Conservation (phyloP, 345 rosid species). For the Populus nigra region DNA sequence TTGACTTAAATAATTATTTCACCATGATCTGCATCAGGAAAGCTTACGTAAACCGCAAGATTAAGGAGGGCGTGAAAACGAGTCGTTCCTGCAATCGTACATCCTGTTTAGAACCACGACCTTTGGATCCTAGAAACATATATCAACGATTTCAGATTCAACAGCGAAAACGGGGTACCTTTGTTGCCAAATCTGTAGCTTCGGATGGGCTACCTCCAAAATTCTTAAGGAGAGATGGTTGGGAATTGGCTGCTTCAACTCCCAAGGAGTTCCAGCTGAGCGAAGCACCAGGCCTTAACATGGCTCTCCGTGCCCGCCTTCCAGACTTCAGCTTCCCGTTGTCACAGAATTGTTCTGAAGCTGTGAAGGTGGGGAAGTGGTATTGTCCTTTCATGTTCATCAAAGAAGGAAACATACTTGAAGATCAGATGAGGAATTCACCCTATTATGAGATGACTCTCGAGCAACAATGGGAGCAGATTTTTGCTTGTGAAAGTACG, state of each 20-base stretch:
- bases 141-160: conserved; percentile 16
- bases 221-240: conserved; percentile 21
- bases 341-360: neutral
- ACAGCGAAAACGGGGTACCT: neutral
- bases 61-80: conserved; percentile 18
- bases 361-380: conserved; percentile 25
- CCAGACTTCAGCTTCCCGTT: conserved; percentile 11
- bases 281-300: conserved; percentile 25
- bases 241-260: conserved; percentile 9
- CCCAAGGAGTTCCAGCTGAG: conserved; percentile 3
- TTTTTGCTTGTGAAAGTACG: neutral
- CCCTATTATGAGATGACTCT: conserved; percentile 18
- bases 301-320: conserved; percentile 5
- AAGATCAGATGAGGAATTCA: conserved; percentile 16
- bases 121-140: conserved; percentile 1
- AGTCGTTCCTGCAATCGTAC: conserved; percentile 6
- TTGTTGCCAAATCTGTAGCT: conserved; percentile 4
- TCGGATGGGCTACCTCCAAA: conserved; percentile 16
- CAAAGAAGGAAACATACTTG: neutral
- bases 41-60: conserved; percentile 8
- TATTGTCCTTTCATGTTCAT: conserved; percentile 25
- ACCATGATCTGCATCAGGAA: conserved; percentile 1
- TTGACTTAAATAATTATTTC: no score
- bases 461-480: conserved; percentile 19
- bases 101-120: conserved; percentile 4